Evolutionary conservation across 495 filamentous ascomycete species (phyloP).

Genomic region (Penicillium macrosclerotiorum): DNA sequence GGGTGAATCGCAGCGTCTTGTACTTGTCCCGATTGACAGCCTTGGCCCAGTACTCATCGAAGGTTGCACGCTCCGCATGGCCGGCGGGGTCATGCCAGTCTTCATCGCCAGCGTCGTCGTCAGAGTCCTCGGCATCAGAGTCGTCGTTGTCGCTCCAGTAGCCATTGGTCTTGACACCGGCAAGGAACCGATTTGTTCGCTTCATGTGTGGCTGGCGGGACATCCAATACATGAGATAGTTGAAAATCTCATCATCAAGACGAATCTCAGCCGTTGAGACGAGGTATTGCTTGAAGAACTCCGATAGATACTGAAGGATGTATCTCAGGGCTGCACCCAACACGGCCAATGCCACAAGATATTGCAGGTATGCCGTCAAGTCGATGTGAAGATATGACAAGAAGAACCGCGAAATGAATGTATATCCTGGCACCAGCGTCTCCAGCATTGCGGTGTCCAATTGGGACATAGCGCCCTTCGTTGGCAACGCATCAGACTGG

Average conservation of each 20-base stretch:
- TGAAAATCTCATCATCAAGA: constrained; percentile 66
- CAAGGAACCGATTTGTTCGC: constrained; percentile 57
- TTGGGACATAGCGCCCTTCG: constrained; percentile 11
- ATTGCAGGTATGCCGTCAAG: constrained; percentile 65
- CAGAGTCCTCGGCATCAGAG: constrained; percentile 33
- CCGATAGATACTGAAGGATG: constrained; percentile 40
- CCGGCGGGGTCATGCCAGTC: constrained; percentile 4
- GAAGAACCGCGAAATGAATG: constrained; percentile 58
- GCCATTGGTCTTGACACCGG: constrained; percentile 55
- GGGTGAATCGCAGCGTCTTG: constrained; percentile 62
- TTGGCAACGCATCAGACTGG: constrained; percentile 20
- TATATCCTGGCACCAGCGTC: constrained; percentile 71
- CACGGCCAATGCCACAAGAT: constrained; percentile 50
- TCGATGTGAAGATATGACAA: constrained; percentile 65
- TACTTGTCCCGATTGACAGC: constrained; percentile 48
- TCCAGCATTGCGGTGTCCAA: constrained; percentile 58
- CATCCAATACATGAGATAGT: constrained; percentile 69
- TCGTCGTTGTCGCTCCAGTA: constrained; percentile 45
- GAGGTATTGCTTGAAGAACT: constrained; percentile 29
- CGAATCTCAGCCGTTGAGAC: constrained; percentile 61
- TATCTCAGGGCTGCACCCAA: constrained; percentile 53
- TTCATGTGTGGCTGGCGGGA: constrained; percentile 58
- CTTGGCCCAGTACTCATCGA: constrained; percentile 50
- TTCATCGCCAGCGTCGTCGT: constrained; percentile 38
- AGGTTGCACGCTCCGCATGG: constrained; percentile 6